Base-by-base conservation (phyloP, 306 rosid genomes). In the Lathyrus aphaca region DNA sequence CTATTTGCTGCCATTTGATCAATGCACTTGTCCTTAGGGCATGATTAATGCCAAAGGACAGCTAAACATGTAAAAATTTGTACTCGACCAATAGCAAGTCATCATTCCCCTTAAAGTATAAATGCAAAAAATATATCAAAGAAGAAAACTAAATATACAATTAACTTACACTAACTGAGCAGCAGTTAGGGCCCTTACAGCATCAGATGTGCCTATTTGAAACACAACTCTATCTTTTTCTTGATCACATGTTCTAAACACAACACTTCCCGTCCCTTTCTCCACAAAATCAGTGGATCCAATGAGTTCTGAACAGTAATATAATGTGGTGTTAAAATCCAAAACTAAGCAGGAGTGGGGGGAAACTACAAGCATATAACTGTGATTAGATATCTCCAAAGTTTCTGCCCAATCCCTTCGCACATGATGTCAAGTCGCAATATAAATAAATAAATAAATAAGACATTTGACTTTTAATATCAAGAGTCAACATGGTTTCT, bases 141-240 rank as follows among this genome's bases (percentile, higher is more conserved):
- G 54, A 45, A 65, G 44, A 55, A 55, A 64, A 54, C 39, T 14
- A 18, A 74, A 32, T 51, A 29, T 5, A 66, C 65, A 64, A 64
- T 38, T 30, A 73, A 77, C 96, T 87, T 80, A 92, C 98, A 92
- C 88, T 38, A 89, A 42, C 64, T 92, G 86, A 70, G 98, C 92
- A 83, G 89, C 95, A 59, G 67, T 75, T 40, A 89, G 86, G 70
- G 96, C 98, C 83, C 98, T 84, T 38, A 71, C 83, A 35, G 96
- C 95, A 75, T 86, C 83, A 42, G 98, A 89, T 65, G 98, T 87
- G 71, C 98, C 98, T 42, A 92, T 77, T 72, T 92, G 98, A 87
- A 86, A 89, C 19, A 92, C 98, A 61, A 92, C 96, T 67, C 48
- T 80, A 64, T 86, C 68, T 71, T 79, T 83, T 82, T 92, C 98